Conservation (phyloP, 176 grass and related monocot species). For the Thalia dealbata region DNA sequence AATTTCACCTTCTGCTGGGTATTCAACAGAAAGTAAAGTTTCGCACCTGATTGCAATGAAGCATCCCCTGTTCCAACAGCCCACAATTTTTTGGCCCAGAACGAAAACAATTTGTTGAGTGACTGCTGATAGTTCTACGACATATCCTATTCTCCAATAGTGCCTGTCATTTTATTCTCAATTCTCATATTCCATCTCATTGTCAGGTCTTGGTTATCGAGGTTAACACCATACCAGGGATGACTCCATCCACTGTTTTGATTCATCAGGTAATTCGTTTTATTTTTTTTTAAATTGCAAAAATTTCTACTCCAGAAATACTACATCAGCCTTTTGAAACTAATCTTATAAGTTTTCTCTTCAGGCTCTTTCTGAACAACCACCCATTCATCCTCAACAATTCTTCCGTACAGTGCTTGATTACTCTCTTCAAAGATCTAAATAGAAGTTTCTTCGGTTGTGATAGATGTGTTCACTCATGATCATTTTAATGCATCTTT, state of each 20-base stretch:
- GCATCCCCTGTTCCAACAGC: neutral
- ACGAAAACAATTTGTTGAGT: neutral
- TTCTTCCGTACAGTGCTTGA: slow-evolving; percentile 75
- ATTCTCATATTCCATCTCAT: slow-evolving; percentile 1
- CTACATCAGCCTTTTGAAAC: neutral
- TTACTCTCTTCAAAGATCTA: slow-evolving; percentile 46
- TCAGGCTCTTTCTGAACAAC: slow-evolving; percentile 74
- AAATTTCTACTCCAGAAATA: neutral
- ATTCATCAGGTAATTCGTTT: slow-evolving; percentile 59
- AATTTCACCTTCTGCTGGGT: neutral
- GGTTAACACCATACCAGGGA: slow-evolving; percentile 82
- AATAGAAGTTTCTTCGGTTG: slow-evolving; percentile 8
- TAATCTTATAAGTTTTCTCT: slow-evolving; percentile 4
- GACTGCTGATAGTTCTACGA: too few relatives aligned
- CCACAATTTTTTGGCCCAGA: neutral
- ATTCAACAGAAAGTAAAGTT: neutral
- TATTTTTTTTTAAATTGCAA: neutral
- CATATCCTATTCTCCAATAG: neutral
- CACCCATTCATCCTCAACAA: slow-evolving; percentile 53
- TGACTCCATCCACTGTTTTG: slow-evolving; percentile 87
- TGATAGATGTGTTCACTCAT: neutral
- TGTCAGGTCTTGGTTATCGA: slow-evolving; percentile 74
- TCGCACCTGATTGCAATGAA: neutral
- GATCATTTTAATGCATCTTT: neutral
- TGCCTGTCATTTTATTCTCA: neutral